Percentiles rank a stretch among this genome's conserved stretches.
phyloP scores from a whole-genome alignment of 2,329 filamentous ascomycete species.

The Raffaelea albimanens region DNA sequence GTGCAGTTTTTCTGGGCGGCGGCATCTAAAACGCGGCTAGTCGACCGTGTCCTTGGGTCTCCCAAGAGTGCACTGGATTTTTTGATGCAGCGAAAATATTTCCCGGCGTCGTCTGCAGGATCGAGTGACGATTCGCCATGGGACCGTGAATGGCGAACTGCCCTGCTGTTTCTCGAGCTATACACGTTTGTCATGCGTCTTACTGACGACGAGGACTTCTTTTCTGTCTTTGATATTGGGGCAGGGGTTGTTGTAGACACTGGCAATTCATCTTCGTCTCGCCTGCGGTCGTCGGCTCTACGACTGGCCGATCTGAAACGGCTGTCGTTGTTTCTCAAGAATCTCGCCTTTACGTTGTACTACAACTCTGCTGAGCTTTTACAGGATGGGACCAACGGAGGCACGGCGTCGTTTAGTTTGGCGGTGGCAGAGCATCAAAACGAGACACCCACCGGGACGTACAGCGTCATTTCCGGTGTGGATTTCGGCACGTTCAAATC shows the following conservation, averaged over 20 bases:
- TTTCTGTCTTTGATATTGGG: constrained; percentile 39
- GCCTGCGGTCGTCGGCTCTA: constrained; percentile 56
- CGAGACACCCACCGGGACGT: constrained; percentile 14
- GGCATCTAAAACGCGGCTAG: constrained; percentile 34
- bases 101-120: constrained; percentile 6
- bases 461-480: constrained; percentile 52
- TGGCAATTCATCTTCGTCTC: constrained; percentile 27
- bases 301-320: constrained; percentile 60
- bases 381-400: constrained; percentile 8
- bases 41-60: constrained; percentile 22
- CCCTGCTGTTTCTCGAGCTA: constrained; percentile 84
- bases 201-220: constrained; percentile 95
- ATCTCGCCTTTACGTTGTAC: constrained; percentile 80
- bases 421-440: background rate
- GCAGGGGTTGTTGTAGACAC: background rate
- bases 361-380: constrained; percentile 64
- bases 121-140: constrained; percentile 21
- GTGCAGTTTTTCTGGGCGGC: constrained; percentile 79
- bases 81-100: constrained; percentile 16
- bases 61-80: constrained; percentile 19
- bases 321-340: constrained; percentile 79
- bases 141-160: constrained; percentile 74
- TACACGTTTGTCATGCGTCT: constrained; percentile 89
- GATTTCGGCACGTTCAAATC: constrained; percentile 69
- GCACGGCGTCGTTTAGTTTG: background rate